phyloP scores from a whole-genome alignment of 345 rosid genomes.

The Eucalyptus cladocalyx region DNA sequence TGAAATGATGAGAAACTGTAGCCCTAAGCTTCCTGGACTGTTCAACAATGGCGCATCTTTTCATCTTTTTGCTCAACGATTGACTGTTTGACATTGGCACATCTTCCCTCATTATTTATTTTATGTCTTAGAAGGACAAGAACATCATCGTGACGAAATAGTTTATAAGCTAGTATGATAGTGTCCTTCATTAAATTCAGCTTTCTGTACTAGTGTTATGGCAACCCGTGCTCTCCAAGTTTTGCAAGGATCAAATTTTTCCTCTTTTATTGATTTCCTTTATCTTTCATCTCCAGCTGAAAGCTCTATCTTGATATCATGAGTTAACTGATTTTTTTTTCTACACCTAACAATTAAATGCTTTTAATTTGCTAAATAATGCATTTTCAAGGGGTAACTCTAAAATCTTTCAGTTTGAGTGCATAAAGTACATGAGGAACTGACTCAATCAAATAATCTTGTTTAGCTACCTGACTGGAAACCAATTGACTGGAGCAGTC shows the following conservation, averaged over 20 bases:
- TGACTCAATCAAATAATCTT: background rate
- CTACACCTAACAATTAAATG: background rate
- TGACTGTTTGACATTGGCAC: background rate
- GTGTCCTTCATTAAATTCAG: background rate
- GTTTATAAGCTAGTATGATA: background rate
- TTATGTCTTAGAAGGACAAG: background rate
- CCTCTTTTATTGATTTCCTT: background rate
- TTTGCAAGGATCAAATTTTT: background rate
- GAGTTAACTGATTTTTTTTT: background rate
- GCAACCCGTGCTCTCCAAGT: background rate
- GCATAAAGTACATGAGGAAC: background rate
- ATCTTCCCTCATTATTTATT: background rate
- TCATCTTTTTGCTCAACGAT: background rate
- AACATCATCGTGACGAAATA: fast-evolving
- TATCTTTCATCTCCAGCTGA: background rate
- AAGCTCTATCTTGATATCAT: background rate
- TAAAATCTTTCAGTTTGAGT: background rate
- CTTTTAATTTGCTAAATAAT: background rate
- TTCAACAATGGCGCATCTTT: background rate
- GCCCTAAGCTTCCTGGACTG: background rate
- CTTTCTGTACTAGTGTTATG: background rate
- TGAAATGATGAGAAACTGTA: background rate
- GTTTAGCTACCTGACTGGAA: constrained; percentile 19
- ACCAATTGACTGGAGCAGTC: constrained; percentile 14
- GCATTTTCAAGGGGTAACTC: no score